Base-by-base conservation (phyloP, 148 eudicot genomes). In the Chenopodium quinoa region DNA sequence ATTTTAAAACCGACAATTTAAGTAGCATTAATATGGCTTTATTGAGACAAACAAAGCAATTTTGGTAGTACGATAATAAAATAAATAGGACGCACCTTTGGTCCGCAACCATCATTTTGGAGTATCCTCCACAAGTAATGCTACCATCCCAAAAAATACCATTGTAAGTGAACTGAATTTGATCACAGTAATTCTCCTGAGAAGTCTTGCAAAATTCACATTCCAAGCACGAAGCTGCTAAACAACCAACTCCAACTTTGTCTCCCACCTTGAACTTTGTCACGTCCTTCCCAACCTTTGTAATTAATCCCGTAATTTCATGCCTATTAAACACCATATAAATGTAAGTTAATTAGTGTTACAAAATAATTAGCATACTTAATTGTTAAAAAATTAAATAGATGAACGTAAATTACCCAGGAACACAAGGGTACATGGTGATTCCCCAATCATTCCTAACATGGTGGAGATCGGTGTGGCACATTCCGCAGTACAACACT, bases 101-200 rank as follows among this genome's bases (percentile, higher is more conserved):
- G 88, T 96, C 98, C 1, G 97, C 90, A 22, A 96, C 98, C 1
- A 96, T 60, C 91, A 93, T 91, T 54, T 89, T 86, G 66, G 99
- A 96, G 85, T 96, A 96, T 75, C 99, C 99, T 1, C 99, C 99
- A 64, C 92, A 91, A 34, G 99, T 96, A 84, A 96, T 87, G 82
- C 91, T 89, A 9, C 98, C 99, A 79, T 96, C 99, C 98, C 98
- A 96, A 79, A 92, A 93, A 69, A 93, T 88, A 83, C 97, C 98
- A 83, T 92, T 94, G 80, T 91, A 93, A 9, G 92, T 90, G 29
- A 90, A 86, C 71, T 92, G 94, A 31, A 94, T 76, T 52, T 96
- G 62, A 37, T 92, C 97, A 17, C 99, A 96, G 81, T 96, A 96
- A 56, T 96, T 96, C 66, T 96, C 98, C 56, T 91, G 85, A 0